phyloP scores from a whole-genome alignment of 2,329 filamentous ascomycete genomes.

The Anthostomella pinea region DNA sequence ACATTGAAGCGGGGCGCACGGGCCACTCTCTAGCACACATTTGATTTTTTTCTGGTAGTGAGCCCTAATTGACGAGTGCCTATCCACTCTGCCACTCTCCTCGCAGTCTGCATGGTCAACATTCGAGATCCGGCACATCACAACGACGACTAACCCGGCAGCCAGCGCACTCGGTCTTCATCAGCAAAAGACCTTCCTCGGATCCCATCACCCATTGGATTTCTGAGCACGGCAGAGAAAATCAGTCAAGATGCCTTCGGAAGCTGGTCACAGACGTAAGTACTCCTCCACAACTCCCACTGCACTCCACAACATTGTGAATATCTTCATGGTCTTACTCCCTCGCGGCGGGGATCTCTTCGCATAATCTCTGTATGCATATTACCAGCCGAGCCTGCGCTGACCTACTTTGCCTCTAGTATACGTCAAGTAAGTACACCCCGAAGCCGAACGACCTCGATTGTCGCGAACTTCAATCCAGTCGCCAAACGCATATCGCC shows the following conservation, averaged over 20 bases:
- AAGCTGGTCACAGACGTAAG: slow-evolving; percentile 87
- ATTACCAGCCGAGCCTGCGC: slow-evolving; percentile 27
- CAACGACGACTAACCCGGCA: slow-evolving; percentile 38
- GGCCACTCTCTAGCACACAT: too few species aligned
- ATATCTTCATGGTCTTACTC: too few species aligned
- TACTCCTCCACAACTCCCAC: slow-evolving; percentile 38
- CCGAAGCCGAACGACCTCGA: slow-evolving; percentile 3
- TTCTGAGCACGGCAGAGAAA: slow-evolving; percentile 46
- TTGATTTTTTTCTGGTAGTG: slow-evolving; percentile 20
- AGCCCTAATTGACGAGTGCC: too few species aligned
- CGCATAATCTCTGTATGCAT: too few species aligned
- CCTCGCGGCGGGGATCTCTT: too few species aligned
- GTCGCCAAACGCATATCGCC: slow-evolving; percentile 2
- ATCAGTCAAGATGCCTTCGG: slow-evolving; percentile 78
- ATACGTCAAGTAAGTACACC: slow-evolving; percentile 79
- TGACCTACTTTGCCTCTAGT: slow-evolving; percentile 55
- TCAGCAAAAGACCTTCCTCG: slow-evolving; percentile 44
- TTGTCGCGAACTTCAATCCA: slow-evolving; percentile 5
- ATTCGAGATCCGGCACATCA: slow-evolving; percentile 28
- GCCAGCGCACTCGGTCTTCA: slow-evolving; percentile 42
- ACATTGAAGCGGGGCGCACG: too few species aligned
- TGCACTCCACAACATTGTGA: too few species aligned
- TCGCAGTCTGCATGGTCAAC: slow-evolving; percentile 22
- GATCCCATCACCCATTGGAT: slow-evolving; percentile 39
- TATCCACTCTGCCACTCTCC: slow-evolving; percentile 17